Evolutionary conservation across 1,284 basidiomycete genomes (phyloP), one percentile per base, ranked within the genome.

Genomic region (Dichomitus squalens): DNA sequence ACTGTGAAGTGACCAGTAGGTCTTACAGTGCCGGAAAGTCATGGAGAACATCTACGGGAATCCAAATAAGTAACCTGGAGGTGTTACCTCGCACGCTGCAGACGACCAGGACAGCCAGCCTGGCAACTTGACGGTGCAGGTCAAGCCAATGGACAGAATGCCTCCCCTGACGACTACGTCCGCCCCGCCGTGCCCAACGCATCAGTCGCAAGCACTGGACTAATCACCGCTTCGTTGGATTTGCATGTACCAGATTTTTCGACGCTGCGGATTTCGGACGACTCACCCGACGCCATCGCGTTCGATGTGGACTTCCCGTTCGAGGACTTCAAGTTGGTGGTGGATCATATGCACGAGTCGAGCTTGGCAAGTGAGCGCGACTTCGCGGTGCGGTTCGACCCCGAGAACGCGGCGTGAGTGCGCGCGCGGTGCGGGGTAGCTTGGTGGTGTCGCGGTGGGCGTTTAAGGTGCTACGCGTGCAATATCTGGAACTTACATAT

Each of bases 311-410:
- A 57, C 49, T 59, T 62, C 25, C 38, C 47, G 6, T n/a, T 57
- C 20, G 20, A 16, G 9, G 61, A 55, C 27, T 55, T 63, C 8
- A 58, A 58, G 14, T 20, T 49, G 7, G 31, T 14, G n/a, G 7
- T 54, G 16, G 7, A 54, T 7, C 57, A 60, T 20, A 55, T 48
- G 3, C 12, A 41, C 25, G 57, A 61, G 20, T 76, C 76, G 3
- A 77, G 80, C 52, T 71, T 86, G 66, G 81, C 84, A 65, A 86
- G 87, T 60, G 86, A 87, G 69, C 75, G 83, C 64, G 85, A 86
- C 64, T 87, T 87, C 70, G 82, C 83, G 49, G 83, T 85, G 63
- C 87, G 86, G 86, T 87, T 88, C 64, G 83, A 83, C 66, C 79
- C 65, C 12, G 66, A 66, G 51, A 61, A 50, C 43, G 53, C 57